Evolutionary conservation across 2,329 filamentous ascomycete species (phyloP).

Genomic region (Lasiodiplodia sp.): DNA sequence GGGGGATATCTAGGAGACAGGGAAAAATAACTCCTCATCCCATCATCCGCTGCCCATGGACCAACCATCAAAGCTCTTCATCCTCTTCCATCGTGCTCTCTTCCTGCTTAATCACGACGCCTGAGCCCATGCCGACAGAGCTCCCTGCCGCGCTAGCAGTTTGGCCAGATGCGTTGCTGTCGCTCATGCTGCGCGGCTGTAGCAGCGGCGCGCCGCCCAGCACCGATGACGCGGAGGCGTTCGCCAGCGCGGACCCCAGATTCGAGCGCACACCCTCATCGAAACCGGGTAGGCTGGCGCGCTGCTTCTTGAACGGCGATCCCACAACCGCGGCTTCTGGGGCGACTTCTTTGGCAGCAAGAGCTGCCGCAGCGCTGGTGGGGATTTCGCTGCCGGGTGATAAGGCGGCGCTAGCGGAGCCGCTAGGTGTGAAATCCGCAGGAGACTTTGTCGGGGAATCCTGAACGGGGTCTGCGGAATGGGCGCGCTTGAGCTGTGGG

Average conservation of each 20-base stretch:
- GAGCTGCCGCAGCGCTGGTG: slow-evolving; percentile 9
- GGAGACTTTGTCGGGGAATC: slow-evolving; percentile 34
- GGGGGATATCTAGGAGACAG: neutral
- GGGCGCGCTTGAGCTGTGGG: slow-evolving; percentile 78
- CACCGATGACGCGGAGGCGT: neutral
- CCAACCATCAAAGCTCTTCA: slow-evolving; percentile 15
- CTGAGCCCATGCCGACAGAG: neutral
- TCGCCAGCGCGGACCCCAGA: slow-evolving; percentile 10
- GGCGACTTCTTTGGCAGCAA: slow-evolving; percentile 47
- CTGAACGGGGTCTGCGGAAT: slow-evolving; percentile 74
- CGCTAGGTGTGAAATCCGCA: slow-evolving; percentile 32
- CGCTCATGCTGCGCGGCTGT: slow-evolving; percentile 23
- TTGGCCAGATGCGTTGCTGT: slow-evolving; percentile 17
- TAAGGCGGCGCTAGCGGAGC: slow-evolving; percentile 33
- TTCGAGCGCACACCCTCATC: slow-evolving; percentile 41
- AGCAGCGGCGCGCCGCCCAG: neutral
- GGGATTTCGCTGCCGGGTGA: slow-evolving; percentile 34
- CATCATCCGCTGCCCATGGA: slow-evolving; percentile 15
- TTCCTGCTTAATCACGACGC: slow-evolving; percentile 10
- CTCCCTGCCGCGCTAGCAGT: neutral
- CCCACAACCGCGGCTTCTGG: slow-evolving; percentile 62
- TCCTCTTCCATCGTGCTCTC: slow-evolving; percentile 21
- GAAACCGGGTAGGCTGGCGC: slow-evolving; percentile 65
- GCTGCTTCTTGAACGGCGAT: slow-evolving; percentile 78
- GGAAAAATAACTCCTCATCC: neutral